Evolutionary conservation across 768 basidiomycete species (phyloP).

Genomic region (Tulasnella calospora): DNA sequence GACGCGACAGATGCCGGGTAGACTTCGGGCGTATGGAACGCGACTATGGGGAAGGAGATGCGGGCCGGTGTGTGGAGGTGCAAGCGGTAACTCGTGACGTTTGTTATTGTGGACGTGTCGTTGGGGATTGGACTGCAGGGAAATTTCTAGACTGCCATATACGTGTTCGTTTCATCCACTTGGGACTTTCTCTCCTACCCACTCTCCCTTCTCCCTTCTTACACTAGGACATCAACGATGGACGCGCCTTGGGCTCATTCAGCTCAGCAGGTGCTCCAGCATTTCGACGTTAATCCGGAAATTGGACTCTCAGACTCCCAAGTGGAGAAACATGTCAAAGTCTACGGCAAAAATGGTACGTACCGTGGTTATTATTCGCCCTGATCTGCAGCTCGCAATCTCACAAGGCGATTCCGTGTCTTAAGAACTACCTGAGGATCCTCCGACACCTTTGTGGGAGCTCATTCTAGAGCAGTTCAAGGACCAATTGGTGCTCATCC

Average conservation of each 20-base stretch:
- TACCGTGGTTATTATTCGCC: background rate
- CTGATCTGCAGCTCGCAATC: background rate
- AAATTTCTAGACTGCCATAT: slow-evolving; percentile 10
- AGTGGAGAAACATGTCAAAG: slow-evolving; percentile 64
- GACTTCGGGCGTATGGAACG: background rate
- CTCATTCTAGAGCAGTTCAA: slow-evolving; percentile 98
- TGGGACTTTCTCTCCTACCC: background rate
- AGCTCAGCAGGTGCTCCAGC: slow-evolving; percentile 61
- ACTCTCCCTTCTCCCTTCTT: background rate
- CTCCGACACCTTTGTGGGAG: slow-evolving; percentile 85
- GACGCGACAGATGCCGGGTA: background rate
- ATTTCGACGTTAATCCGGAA: slow-evolving; percentile 61
- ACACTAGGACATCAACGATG: slow-evolving; percentile 37
- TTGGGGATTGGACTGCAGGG: background rate
- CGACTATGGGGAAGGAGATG: background rate
- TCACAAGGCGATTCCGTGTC: background rate
- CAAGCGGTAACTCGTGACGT: slow-evolving; percentile 2
- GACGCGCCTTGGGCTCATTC: slow-evolving; percentile 76
- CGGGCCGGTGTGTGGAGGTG: background rate
- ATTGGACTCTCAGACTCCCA: slow-evolving; percentile 62
- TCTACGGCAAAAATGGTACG: slow-evolving; percentile 84
- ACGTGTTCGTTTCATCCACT: slow-evolving; percentile 5
- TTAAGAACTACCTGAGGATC: slow-evolving; percentile 86
- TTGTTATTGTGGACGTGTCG: slow-evolving; percentile 17
- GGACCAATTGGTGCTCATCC: slow-evolving; percentile 95